A percentile compares a stretch with the other conserved stretches of the same genome.
These are phyloP conservation scores for Phytophthora palmivora DNA, from an alignment of 352 stramenopile species.

Conservation along the genomic window DNA sequence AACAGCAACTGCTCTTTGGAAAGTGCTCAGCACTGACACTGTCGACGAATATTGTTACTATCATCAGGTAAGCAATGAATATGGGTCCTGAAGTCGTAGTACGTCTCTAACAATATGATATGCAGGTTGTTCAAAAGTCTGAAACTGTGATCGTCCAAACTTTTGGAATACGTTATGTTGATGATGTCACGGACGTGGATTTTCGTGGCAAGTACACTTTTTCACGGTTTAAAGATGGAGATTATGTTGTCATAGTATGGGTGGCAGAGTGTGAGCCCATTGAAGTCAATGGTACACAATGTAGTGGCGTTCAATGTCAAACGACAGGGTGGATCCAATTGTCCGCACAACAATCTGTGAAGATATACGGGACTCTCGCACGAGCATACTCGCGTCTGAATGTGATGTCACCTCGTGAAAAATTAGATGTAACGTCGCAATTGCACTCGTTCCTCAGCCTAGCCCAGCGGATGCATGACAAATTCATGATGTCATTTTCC, in stretches of 20 bases:
- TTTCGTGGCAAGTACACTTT: slow-evolving; percentile 24
- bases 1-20: too few relatives aligned
- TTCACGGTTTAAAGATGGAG: slow-evolving; percentile 40
- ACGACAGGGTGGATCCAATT: slow-evolving; percentile 35
- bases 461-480: slow-evolving; percentile 4
- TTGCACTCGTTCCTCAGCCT: neutral
- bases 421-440: neutral
- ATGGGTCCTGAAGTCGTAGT: too few relatives aligned
- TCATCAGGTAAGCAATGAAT: too few relatives aligned
- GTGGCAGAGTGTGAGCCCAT: slow-evolving; percentile 40
- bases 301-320: slow-evolving; percentile 26
- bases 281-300: slow-evolving; percentile 30
- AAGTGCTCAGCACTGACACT: too few relatives aligned
- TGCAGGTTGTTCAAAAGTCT: slow-evolving; percentile 7
- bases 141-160: slow-evolving; percentile 19
- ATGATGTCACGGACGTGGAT: slow-evolving; percentile 3
- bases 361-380: slow-evolving; percentile 27
- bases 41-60: too few relatives aligned
- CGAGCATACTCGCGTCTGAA: slow-evolving; percentile 52
- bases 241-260: slow-evolving; percentile 46
- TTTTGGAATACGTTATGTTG: slow-evolving; percentile 7
- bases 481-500: neutral
- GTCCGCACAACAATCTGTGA: neutral
- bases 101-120: neutral
- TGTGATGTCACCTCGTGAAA: slow-evolving; percentile 7